Evolutionary conservation across 2,329 filamentous ascomycete species (phyloP), one percentile per base, ranked within the genome.

Genomic region (Talaromyces sp.): DNA sequence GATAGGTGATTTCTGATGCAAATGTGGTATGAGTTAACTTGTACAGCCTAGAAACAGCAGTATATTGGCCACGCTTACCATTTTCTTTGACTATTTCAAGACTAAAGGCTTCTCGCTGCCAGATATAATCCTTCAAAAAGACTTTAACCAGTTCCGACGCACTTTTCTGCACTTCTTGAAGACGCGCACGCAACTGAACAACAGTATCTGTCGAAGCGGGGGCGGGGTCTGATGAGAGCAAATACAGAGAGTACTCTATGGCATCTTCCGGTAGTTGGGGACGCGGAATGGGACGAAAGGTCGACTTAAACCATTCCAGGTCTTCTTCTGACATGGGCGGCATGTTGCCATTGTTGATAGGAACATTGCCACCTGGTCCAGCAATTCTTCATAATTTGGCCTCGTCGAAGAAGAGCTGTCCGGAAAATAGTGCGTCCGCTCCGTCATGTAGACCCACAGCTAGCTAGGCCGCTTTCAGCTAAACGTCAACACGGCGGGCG

Each of bases 71-170:
- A 36, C 17, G 31, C 64, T 72, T 75, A 89, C 88, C 87, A 72
- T 89, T 78, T 82, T 89, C 72, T 82, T 82, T 82, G 51, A 80
- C 74, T 34, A 87, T 76, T 19, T 90, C 86, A 5, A 97, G 79
- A n/a, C 83, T 84, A 68, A 99, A 93, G 0, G 83, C 80, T 62
- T 97, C 93, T 13, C 93, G 87, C 76, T 99, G 95, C 95, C 95
- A 99, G 68, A 99, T 96, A 72, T 97, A 97, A 67, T 91, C 89
- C 70, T 87, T 89, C n/a, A 94, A 83, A 7, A 92, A 79, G 2
- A 84, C 81, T 51, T 86, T 87, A 29, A 80, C 81, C n/a, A 95
- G 78, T 31, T 87, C 83, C 2, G 84, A 79, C 0, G 91, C 88
- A 1, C 87, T 84, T 75, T 88, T 91, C 62, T 92, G 88, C 10